Conservation (phyloP, 108 stramenopile species). For the Discostella stelligeroides region DNA sequence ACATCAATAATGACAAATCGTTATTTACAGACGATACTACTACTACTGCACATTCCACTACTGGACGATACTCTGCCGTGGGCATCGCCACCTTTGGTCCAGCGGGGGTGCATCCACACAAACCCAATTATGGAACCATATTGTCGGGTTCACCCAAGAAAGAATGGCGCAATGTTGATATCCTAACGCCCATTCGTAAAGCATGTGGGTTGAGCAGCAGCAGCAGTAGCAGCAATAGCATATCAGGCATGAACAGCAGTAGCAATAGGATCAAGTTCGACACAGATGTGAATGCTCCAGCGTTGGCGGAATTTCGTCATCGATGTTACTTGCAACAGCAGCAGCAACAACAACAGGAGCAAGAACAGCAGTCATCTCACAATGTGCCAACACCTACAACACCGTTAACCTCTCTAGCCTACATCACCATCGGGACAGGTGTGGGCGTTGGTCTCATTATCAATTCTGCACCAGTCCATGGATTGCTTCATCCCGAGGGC, state of each 20-base stretch:
- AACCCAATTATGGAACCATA: constrained; percentile 81
- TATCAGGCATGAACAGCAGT: neutral
- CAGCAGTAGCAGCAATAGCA: neutral
- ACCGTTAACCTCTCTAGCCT: constrained; percentile 63
- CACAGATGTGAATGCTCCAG: constrained; percentile 98
- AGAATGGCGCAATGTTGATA: constrained; percentile 80
- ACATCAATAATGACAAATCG: no score
- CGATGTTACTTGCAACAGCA: constrained; percentile 6
- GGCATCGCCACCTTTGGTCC: constrained; percentile 97
- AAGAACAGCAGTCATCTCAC: neutral
- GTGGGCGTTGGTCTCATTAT: constrained; percentile 94
- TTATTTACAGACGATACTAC: no score
- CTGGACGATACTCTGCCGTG: constrained; percentile 66
- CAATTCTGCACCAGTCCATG: constrained; percentile 85
- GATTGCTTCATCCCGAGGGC: constrained; percentile 95
- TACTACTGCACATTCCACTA: no score
- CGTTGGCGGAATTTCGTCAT: constrained; percentile 85
- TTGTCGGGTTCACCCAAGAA: constrained; percentile 89
- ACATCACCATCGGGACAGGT: constrained; percentile 96
- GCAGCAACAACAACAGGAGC: neutral
- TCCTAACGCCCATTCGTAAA: constrained; percentile 61
- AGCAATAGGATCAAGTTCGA: constrained; percentile 70
- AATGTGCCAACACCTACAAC: neutral
- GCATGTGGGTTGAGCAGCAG: constrained; percentile 50
- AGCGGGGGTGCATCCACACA: constrained; percentile 61